Evolutionary conservation across 1,284 basidiomycete species (phyloP).

Genomic region (Athelia psychrophila): DNA sequence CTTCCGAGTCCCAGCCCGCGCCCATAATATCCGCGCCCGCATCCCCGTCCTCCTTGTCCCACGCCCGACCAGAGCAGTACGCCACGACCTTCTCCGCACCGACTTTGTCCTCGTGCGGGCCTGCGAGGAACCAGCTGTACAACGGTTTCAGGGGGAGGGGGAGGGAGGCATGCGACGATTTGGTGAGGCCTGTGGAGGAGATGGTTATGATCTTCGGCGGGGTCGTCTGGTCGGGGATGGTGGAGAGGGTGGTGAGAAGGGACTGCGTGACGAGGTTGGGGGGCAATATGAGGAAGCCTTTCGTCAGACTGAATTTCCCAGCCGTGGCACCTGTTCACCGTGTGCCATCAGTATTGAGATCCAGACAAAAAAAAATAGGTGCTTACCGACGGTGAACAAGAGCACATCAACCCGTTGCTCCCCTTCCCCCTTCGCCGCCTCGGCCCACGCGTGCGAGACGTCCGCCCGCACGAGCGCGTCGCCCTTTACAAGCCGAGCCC

Average conservation of each 20-base stretch:
- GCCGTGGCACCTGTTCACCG: constrained; percentile 35
- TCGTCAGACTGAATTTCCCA: constrained; percentile 34
- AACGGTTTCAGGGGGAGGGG: constrained; percentile 47
- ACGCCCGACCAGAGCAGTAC: constrained; percentile 43
- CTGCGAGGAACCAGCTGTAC: constrained; percentile 38
- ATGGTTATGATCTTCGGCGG: constrained; percentile 50
- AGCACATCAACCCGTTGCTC: constrained; percentile 36
- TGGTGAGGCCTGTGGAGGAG: constrained; percentile 51
- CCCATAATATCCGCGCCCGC: constrained; percentile 35
- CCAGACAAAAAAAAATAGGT: constrained; percentile 13
- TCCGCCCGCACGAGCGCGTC: constrained; percentile 45
- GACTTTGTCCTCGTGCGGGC: constrained; percentile 55
- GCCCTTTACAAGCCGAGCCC: constrained; percentile 41
- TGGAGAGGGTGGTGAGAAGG: constrained; percentile 46
- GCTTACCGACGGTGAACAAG: constrained; percentile 50
- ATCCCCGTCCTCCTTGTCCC: constrained; percentile 37
- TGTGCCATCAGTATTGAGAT: constrained; percentile 2
- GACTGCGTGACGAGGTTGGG: constrained; percentile 48
- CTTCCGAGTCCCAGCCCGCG: constrained; percentile 39
- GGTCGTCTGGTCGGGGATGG: constrained; percentile 32
- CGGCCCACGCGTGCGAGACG: constrained; percentile 40
- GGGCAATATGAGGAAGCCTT: constrained; percentile 44
- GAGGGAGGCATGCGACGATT: constrained; percentile 37
- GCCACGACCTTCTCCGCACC: constrained; percentile 48
- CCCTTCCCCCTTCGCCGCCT: constrained; percentile 27